Base-by-base conservation (phyloP, 441 rosid species). In the Erodium trifolium region DNA sequence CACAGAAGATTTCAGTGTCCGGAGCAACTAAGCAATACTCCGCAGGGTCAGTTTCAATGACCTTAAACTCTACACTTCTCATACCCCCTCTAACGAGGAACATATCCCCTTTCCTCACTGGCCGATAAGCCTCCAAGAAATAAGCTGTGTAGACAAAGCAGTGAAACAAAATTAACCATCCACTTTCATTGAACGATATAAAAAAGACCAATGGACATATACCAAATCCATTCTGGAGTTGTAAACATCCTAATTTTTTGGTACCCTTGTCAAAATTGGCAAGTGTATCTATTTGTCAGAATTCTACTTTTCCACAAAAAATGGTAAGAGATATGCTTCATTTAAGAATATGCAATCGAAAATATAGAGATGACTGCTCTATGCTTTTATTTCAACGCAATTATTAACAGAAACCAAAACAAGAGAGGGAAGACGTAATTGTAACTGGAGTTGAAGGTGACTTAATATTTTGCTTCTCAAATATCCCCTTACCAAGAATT, bases 1-100 rank as follows among this genome's bases (percentile, higher is more conserved):
- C 72, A 18, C 72, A 75, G 57, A 68, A 75, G 23, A 75, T 68
- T 35, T 75, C 72, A 0, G 75, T 71, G 23, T 68, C 67, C 3
- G 69, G 72, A 1, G 72, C 72, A 47, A 75, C 72, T 17, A 75
- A 41, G 57, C 75, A 75, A 37, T 71, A 75, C 69, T 75, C 75
- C 3, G 59, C 63, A 14, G 75, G 78, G 49, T 75, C 74, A 29
- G 71, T 71, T 19, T 53, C 74, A 19, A 23, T 23, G 27, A 23
- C 27, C 27, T 23, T 23, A 23, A 23, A 23, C 27, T 23, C 27
- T 23, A 23, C 49, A 12, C 5, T 66, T 41, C 77, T 66, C 73
- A 74, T 70, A 3, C 67, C 73, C 18, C 73, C 77, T 18, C 77
- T 23, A 0, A 74, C 73, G 7, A 70, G 37, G 43, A 74, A 70